Base-by-base conservation (phyloP, 2,329 filamentous ascomycete genomes). In the Talaromyces sp. region DNA sequence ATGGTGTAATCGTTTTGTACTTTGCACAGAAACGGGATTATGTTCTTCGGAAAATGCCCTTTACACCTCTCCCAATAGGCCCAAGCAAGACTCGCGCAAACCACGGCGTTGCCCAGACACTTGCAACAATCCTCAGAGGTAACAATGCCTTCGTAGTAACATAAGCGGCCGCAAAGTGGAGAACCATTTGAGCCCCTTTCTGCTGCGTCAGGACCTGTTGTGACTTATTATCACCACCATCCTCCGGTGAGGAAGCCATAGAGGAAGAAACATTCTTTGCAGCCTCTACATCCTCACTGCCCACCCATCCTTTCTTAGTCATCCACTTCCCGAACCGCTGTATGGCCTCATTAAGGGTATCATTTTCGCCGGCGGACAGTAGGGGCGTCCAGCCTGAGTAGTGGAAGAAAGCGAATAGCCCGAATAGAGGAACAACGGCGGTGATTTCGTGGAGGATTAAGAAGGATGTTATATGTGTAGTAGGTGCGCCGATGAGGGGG, bases 401-500 rank as follows among this genome's bases (percentile, higher is more conserved):
- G 75, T 97, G 89, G 73, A 99, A 96, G 1, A 84, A 70, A 0
- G 81, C 86, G 21, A 89, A 85, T 1, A 97, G 81, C 0, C 83
- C 87, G 39, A 95, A 71, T 0, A 97, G 75, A 0, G 93, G 93
- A 1, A 93, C 73, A 10, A 97, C 77, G 9, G 94, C 93, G 0
- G 94, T 97, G 45, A 97, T 71, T 73, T 99, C 94, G 77, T 99
- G 94, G 0, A 99, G 81, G 39, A 97, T 78, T 10, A 97, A 78
- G 72, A 99, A 99, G 0, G 93, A 87, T 1, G 88, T 84, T 41
- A 96, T 80, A 74, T 97, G 91, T 1, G 89, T 89, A 45, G 91
- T 73, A 0, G 94, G 94, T 0, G 91, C 91, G 57, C 82, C 80
- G 58, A 86, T 84, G 2, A 99, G 83, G 0, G 85, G 84, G 1